Evolutionary conservation across 2,329 filamentous ascomycete species (phyloP).

Genomic region (Botrytis byssoidea): DNA sequence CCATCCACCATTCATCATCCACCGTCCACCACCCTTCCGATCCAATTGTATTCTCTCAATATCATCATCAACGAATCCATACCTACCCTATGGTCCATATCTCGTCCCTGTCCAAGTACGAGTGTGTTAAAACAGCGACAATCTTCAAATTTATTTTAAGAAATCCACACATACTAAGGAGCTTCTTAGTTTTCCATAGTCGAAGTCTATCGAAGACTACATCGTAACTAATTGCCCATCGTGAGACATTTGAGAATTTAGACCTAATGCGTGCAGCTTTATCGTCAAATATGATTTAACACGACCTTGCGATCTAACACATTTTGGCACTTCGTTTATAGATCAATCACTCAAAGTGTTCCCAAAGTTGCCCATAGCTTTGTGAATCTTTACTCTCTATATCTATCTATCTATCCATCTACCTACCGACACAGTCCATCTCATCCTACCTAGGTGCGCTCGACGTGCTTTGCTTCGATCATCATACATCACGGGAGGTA

Average conservation of each 20-base stretch:
- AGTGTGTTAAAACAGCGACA: background rate
- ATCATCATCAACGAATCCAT: background rate
- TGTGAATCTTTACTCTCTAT: background rate
- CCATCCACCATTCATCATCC: no score
- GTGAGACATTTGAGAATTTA: background rate
- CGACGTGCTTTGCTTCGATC: background rate
- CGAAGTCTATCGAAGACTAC: background rate
- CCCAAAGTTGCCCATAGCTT: background rate
- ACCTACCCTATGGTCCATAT: no score
- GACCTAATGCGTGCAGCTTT: background rate
- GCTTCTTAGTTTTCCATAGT: background rate
- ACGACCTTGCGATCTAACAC: background rate
- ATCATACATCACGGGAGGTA: no score
- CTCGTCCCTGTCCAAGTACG: background rate
- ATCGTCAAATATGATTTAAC: background rate
- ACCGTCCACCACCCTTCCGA: background rate
- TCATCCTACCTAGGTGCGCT: background rate
- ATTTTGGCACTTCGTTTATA: background rate
- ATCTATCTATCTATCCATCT: background rate
- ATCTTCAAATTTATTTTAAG: slow-evolving; percentile 1
- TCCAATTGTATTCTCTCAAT: background rate
- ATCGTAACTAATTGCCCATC: background rate
- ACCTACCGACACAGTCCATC: background rate
- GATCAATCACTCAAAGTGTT: background rate
- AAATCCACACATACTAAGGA: background rate